Base-by-base conservation (phyloP, 805 yeast genomes). In the Wickerhamiella occidentalis region DNA sequence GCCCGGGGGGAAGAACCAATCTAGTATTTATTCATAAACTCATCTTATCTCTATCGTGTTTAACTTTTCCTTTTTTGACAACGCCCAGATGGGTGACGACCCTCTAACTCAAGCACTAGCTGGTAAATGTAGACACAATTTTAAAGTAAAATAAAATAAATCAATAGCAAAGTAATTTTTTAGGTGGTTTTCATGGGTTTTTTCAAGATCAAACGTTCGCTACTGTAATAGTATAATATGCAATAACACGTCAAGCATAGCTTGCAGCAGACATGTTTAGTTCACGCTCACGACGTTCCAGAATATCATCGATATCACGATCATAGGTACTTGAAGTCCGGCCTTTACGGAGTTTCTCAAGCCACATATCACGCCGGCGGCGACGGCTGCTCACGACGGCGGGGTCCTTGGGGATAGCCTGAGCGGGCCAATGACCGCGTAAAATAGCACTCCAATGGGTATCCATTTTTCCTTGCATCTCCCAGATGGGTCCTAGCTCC, bases 381-480 rank as follows among this genome's bases (percentile, higher is more conserved):
- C 54, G 51, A 11, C 52, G 52, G 26, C 51, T 40, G 9, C 53
- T 36, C n/a, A 40, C 37, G 3, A 26, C 46, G 2, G 43, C 19
- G 1, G 51, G 36, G 2, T 26, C 12, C 25, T 36, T 21, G 17
- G 45, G 19, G 17, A 26, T 26, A 2, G 56, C 52, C 40, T 55
- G 54, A 12, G 55, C 62, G 2, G 61, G 47, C 55, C 55, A 30
- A 43, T 52, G 42, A 55, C 63, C 60, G 67, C 61, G 66, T 71
- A 59, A 63, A 19, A 83, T 69, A 13, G 77, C 65, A 54, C 80
- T 76, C 33, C 94, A 94, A 61, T 88, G 80, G 1, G 94, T 94
- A 51, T 84, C 69, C 42, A 79, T 66, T 55, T 81, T 71, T 7
- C 68, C 74, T 56, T 68, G 73, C 26, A 67, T 56, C 28, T 52